Evolutionary conservation across 495 filamentous ascomycete genomes (phyloP), one percentile per base, ranked within the genome.

Genomic region (Beverwykella pulmonaria): DNA sequence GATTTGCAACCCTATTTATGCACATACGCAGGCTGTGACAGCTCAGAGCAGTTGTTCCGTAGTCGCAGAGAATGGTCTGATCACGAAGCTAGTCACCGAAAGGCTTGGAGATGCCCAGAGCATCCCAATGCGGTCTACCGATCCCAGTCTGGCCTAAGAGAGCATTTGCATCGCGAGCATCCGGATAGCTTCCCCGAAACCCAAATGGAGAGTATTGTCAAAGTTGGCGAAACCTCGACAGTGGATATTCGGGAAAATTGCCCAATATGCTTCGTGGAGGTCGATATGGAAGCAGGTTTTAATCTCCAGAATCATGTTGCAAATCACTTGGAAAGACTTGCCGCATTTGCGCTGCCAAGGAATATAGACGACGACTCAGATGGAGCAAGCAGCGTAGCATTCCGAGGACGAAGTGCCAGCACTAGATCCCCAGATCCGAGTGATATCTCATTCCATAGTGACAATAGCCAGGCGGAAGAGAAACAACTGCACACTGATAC

Each of bases 1-100:
- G 69, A 71, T 34, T 39, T 71, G 15, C 69, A 71, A 46, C 69
- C 69, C 29, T 71, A 71, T 49, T 8, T 71, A 10, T 71, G 69
- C 52, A 71, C 69, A 9, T 71, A 71, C 23, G 20, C 32, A 19
- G 56, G 65, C 39, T 71, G 69, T 26, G 44, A 58, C 25, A 30
- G n/a, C 7, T 19, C 34, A 0, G 69, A 71, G 9, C 69, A 68
- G 27, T 39, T 71, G 14, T 65, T 68, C 36, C 64, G 69, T 12
- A 71, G 69, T 27, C 69, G 69, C 8, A 36, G 65, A 27, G 69
- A 71, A 34, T 71, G 69, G 69, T 44, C 52, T 5, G 64, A 71
- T 9, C 69, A 71, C 49, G 69, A 71, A 59, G 54, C 69, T 2
- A 60, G 48, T 30, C 69, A 71, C 41, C 59, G 69, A 20, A 68